These are phyloP conservation scores for Martiniozyma asiatica DNA, from an alignment of 1,139 yeast genomes.

Conservation along the genomic window DNA sequence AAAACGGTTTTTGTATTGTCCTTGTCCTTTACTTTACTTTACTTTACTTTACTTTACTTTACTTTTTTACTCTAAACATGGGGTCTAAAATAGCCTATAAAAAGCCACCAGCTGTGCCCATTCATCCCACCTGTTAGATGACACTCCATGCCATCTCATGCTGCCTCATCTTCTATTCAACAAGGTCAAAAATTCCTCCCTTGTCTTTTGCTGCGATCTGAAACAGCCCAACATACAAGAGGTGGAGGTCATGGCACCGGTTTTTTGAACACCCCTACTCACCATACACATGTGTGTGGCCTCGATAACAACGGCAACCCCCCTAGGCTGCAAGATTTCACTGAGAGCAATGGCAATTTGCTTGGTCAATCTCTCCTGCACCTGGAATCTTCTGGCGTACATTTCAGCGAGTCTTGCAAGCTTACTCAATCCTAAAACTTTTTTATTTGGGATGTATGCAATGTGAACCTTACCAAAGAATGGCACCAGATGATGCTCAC, in stretches of 20 bases:
- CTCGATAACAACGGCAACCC: constrained; percentile 96
- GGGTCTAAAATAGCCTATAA: no score
- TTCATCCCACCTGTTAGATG: no score
- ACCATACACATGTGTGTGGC: constrained; percentile 99
- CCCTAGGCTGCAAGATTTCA: constrained; percentile 85
- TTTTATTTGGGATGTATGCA: constrained; percentile 89
- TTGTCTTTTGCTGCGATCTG: constrained; percentile 83
- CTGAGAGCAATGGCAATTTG: constrained; percentile 94
- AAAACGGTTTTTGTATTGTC: no score
- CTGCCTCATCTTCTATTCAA: no score
- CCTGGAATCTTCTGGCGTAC: constrained; percentile 92
- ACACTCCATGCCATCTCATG: no score
- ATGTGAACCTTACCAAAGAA: constrained; percentile 94
- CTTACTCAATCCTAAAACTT: constrained; percentile 89
- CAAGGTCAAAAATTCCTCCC: constrained; percentile 89
- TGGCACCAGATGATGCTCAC: constrained; percentile 97
- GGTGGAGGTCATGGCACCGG: constrained; percentile 88
- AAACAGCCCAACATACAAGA: constrained; percentile 96
- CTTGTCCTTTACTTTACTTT: constrained; percentile 4
- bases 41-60: neutral
- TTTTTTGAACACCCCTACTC: constrained; percentile 91
- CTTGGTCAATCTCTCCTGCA: constrained; percentile 90
- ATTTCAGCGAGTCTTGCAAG: constrained; percentile 93
- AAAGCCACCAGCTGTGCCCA: no score
- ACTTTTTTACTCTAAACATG: no score